Evolutionary conservation across 768 basidiomycete genomes (phyloP).

Genomic region (Hortiboletus campestris): DNA sequence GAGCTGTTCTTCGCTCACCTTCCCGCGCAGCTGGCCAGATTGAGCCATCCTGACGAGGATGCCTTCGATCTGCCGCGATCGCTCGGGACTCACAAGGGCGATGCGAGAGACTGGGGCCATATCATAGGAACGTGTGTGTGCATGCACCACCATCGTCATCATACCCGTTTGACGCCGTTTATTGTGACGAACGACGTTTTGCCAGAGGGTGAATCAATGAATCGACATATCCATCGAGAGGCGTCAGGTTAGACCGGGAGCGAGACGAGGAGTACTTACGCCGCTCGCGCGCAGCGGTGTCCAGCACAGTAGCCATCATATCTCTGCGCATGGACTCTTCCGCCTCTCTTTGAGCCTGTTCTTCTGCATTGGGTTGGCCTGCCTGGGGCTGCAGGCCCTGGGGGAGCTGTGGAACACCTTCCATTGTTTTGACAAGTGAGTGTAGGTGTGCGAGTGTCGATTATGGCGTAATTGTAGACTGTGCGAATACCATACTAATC

Average conservation of each 20-base stretch:
- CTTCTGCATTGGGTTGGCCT: constrained; percentile 52
- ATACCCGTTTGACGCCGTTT: background rate
- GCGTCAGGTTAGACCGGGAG: background rate
- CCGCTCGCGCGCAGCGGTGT: constrained; percentile 76
- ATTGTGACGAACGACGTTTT: too few species aligned
- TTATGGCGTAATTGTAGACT: background rate
- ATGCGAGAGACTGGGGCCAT: constrained; percentile 74
- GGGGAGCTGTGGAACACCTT: constrained; percentile 24
- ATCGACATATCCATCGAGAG: too few species aligned
- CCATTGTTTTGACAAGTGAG: constrained; percentile 17
- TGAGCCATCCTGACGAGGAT: constrained; percentile 83
- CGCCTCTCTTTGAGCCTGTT: constrained; percentile 53
- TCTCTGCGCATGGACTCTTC: constrained; percentile 79
- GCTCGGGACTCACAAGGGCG: constrained; percentile 78
- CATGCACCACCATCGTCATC: background rate
- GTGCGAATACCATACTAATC: background rate
- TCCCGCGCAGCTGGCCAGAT: constrained; percentile 72
- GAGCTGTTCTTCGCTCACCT: constrained; percentile 77
- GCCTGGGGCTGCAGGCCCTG: constrained; percentile 29
- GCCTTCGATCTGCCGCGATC: constrained; percentile 76
- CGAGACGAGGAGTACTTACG: constrained; percentile 41
- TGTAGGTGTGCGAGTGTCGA: constrained; percentile 1
- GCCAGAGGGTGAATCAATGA: background rate
- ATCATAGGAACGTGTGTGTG: background rate
- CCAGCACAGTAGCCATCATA: constrained; percentile 74